Evolutionary conservation across 2,329 filamentous ascomycete species (phyloP).

Genomic region (Aureobasidium pullulans): DNA sequence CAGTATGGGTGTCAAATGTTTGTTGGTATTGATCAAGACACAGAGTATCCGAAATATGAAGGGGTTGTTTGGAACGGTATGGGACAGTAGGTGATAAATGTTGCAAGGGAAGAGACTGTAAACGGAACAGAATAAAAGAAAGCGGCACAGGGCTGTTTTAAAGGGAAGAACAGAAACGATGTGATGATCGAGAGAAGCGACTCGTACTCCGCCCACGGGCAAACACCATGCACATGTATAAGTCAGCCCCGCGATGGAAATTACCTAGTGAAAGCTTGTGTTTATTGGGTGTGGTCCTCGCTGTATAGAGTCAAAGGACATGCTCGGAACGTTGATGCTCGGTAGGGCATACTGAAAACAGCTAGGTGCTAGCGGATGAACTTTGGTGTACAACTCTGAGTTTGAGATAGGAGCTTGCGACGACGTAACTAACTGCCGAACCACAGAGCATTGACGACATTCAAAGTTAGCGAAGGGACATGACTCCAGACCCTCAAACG

Average conservation of each 20-base stretch:
- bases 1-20: background rate
- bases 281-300: background rate
- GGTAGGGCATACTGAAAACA: conserved; percentile 4
- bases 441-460: conserved; percentile 12
- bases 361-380: background rate
- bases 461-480: conserved; percentile 8
- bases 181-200: conserved; percentile 1
- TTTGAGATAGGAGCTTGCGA: conserved; percentile 11
- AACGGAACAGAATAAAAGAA: background rate
- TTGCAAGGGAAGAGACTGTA: background rate
- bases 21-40: background rate
- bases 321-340: conserved; percentile 9
- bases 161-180: background rate
- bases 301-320: background rate
- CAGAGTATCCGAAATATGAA: background rate
- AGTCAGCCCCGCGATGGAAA: conserved; percentile 8
- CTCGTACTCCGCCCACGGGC: background rate
- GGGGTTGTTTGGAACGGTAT: background rate
- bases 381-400: background rate
- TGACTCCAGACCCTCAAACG: background rate
- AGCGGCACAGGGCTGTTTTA: background rate
- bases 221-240: background rate
- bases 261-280: conserved; percentile 6
- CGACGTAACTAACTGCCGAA: background rate
- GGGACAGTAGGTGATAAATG: background rate